Conservation (phyloP, 1,284 basidiomycete species). For the Meira miltonrushii region DNA sequence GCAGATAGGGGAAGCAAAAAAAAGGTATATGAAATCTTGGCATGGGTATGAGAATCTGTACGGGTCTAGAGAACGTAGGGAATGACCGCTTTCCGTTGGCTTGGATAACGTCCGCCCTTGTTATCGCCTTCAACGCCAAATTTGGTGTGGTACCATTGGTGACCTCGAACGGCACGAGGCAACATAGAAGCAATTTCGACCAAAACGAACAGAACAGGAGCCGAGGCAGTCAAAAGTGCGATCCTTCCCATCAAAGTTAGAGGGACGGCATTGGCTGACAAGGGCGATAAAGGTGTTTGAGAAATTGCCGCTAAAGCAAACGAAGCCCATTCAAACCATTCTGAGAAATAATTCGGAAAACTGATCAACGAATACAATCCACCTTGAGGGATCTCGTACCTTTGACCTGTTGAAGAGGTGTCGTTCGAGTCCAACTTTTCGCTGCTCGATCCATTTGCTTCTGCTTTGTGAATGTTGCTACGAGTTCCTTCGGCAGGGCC, state of each 20-base stretch:
- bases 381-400: constrained; percentile 78
- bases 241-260: not conserved
- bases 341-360: constrained; percentile 89
- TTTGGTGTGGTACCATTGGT: constrained; percentile 70
- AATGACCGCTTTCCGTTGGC: constrained; percentile 62
- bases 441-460: constrained; percentile 16
- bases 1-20: too few species aligned
- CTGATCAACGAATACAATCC: constrained; percentile 72
- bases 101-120: constrained; percentile 58
- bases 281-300: constrained; percentile 29
- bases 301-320: constrained; percentile 39
- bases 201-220: constrained; percentile 60
- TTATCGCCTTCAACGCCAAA: constrained; percentile 58
- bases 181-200: constrained; percentile 70
- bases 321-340: constrained; percentile 58
- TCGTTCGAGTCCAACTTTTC: constrained; percentile 30
- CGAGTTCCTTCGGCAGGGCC: constrained; percentile 13
- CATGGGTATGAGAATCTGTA: too few species aligned
- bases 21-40: too few species aligned
- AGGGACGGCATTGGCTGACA: constrained; percentile 1
- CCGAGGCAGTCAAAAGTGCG: constrained; percentile 22
- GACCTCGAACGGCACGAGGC: constrained; percentile 71
- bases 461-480: not conserved
- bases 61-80: constrained; percentile 61
- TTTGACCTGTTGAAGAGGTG: constrained; percentile 44